Percentiles rank a stretch among this genome's conserved stretches.
These are phyloP conservation scores for Caloboletus firmus DNA, from an alignment of 1,284 basidiomycete species.

Conservation along the genomic window DNA sequence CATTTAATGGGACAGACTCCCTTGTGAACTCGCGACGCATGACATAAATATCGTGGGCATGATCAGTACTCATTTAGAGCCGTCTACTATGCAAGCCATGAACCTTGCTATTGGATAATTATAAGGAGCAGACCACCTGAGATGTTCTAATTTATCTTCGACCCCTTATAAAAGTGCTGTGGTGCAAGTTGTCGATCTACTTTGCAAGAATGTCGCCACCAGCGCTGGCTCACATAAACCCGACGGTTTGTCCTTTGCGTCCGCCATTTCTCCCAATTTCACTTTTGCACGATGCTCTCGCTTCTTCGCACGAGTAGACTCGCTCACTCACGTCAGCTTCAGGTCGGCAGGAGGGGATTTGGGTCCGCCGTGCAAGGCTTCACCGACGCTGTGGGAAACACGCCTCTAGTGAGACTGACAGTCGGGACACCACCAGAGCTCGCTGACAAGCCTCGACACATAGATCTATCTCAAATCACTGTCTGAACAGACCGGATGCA, in stretches of 20 bases:
- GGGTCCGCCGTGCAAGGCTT: constrained; percentile 74
- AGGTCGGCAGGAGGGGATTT: constrained; percentile 42
- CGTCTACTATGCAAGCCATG: constrained; percentile 1
- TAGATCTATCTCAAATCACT: constrained; percentile 84
- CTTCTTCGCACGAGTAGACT: constrained; percentile 35
- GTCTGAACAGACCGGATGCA: constrained; percentile 87
- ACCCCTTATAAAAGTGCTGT: not conserved
- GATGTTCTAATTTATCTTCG: not conserved
- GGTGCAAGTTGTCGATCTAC: not conserved
- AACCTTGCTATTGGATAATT: not conserved
- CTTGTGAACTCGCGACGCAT: constrained; percentile 27
- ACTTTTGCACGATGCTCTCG: constrained; percentile 38
- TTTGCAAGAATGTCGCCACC: constrained; percentile 26
- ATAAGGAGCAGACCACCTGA: not conserved
- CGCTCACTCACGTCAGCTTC: constrained; percentile 3
- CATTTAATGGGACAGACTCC: constrained; percentile 39
- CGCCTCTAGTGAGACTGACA: constrained; percentile 74
- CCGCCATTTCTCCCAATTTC: not conserved
- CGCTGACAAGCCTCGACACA: constrained; percentile 4
- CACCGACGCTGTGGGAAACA: constrained; percentile 90
- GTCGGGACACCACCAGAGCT: not conserved
- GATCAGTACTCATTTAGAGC: constrained; percentile 20
- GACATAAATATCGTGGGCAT: constrained; percentile 16
- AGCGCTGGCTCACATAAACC: not conserved
- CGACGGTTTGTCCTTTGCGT: not conserved